Conservation (phyloP, 176 grass and related monocot species). For the Zea luxurians region DNA sequence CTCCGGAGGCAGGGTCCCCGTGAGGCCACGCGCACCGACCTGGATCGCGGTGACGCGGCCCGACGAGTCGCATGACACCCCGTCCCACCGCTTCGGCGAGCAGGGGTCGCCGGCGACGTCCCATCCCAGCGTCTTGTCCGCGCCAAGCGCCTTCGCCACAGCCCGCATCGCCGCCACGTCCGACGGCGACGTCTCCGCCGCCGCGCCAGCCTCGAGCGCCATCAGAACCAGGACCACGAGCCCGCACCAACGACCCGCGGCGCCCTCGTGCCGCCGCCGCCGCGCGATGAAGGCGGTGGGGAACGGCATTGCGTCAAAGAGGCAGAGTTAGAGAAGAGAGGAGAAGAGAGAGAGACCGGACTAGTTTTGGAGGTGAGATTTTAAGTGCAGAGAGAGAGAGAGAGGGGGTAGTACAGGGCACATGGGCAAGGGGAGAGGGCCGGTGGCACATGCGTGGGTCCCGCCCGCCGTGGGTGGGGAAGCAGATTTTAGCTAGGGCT, state of each 20-base stretch:
- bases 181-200: constrained; percentile 18
- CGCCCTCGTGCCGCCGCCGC: background rate
- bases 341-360: constrained; percentile 22
- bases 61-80: constrained; percentile 40
- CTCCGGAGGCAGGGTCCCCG: constrained; percentile 50
- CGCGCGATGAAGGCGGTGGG: background rate
- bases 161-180: constrained; percentile 62
- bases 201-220: background rate
- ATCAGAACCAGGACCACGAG: background rate
- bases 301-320: constrained; percentile 28
- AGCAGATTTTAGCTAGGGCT: constrained; percentile 18
- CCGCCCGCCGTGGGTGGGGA: background rate
- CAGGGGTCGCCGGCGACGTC: constrained; percentile 47
- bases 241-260: background rate
- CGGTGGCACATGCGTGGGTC: constrained; percentile 51
- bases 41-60: constrained; percentile 64
- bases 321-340: no score
- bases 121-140: constrained; percentile 52
- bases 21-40: constrained; percentile 25
- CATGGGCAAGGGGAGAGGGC: constrained; percentile 33
- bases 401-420: constrained; percentile 17
- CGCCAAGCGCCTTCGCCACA: constrained; percentile 37
- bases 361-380: constrained; percentile 20
- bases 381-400: constrained; percentile 33
- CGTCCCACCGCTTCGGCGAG: constrained; percentile 42